A percentile compares a stretch with the other conserved stretches of the same genome.
Conservation (phyloP, 2,329 filamentous ascomycete species). For the Purpureocillium lavendulum region DNA sequence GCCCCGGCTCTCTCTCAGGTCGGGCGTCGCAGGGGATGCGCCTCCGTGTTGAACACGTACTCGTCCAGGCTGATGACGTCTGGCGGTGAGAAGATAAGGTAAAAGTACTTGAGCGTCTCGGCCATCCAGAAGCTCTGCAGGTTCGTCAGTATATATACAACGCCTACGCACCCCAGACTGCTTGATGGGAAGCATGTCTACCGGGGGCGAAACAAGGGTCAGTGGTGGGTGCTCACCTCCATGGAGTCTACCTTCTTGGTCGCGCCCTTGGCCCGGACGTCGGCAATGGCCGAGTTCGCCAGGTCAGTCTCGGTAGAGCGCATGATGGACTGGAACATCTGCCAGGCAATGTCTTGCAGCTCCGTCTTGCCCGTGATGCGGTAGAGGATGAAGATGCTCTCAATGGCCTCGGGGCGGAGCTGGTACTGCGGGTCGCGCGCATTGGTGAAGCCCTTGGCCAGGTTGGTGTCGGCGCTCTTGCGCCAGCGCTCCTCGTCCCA, state of each 20-base stretch:
- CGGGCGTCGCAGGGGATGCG: slow-evolving; percentile 7
- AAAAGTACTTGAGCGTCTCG: slow-evolving; percentile 71
- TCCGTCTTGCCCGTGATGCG: slow-evolving; percentile 40
- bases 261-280: slow-evolving; percentile 25
- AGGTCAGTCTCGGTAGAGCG: slow-evolving; percentile 35
- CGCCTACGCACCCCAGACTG: too few relatives aligned
- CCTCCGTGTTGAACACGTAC: slow-evolving; percentile 52
- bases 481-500: slow-evolving; percentile 22
- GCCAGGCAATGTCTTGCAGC: slow-evolving; percentile 43
- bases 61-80: slow-evolving; percentile 59
- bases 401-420: slow-evolving; percentile 60
- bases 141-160: slow-evolving; percentile 1
- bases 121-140: slow-evolving; percentile 62
- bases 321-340: slow-evolving; percentile 40
- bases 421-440: slow-evolving; percentile 40
- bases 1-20: too few relatives aligned
- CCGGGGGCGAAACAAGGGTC: background rate
- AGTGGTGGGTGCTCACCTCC: slow-evolving; percentile 32
- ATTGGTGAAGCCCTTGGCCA: slow-evolving; percentile 55
- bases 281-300: slow-evolving; percentile 38
- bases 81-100: slow-evolving; percentile 59
- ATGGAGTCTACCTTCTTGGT: slow-evolving; percentile 46
- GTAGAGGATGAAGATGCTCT: slow-evolving; percentile 73
- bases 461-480: slow-evolving; percentile 10
- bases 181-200: too few relatives aligned